Base-by-base conservation (phyloP, 345 rosid genomes). In the Salix dunnii region DNA sequence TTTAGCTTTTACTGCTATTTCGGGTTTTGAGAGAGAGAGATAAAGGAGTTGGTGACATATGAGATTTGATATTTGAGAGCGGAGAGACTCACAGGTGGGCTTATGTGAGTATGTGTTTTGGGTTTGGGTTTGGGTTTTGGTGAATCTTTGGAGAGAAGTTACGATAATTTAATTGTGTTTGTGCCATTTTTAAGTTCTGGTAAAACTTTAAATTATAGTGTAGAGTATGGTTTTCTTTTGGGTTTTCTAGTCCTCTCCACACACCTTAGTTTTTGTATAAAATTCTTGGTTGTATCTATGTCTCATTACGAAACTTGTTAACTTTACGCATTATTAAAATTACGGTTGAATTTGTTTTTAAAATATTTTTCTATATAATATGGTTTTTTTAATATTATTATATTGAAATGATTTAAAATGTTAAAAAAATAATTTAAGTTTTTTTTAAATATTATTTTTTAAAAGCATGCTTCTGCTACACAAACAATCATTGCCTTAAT, bases 121-220 rank as follows among this genome's bases (percentile, higher is more conserved):
- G 77, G 84, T 80, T 85, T 78, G 72, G 79, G 71, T 43, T 40
- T 60, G 20, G 77, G 84, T 80, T 85, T 78, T 74, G 79, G 71
- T 78, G 77, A 72, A 76, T 67, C 80, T 78, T 80, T 62, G 40
- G 76, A 42, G 76, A 76, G 78, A 81, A 70, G 84, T 82, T 33
- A 48, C 17, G 43, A 33, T 36, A 48, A 70, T 76, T 79, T 63
- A 60, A 31, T 16, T 51, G 62, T 61, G 16, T 36, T 77, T 40
- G 13, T 36, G 21, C 14, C 30, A 23, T 23, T 53, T 76, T 55
- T 55, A 40, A 66, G 72, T 23, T 75, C 31, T 61, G 5, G 25
- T 63, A 16, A 62, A 60, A 23, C 61, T 36, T 27, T 49, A 36
- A 46, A 46, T 35, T 33, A 35, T 70, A 23, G 74, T 73, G 30